Evolutionary conservation across 1,284 basidiomycete genomes (phyloP), one percentile per base, ranked within the genome.

Genomic region (Ganoderma lingzhi): DNA sequence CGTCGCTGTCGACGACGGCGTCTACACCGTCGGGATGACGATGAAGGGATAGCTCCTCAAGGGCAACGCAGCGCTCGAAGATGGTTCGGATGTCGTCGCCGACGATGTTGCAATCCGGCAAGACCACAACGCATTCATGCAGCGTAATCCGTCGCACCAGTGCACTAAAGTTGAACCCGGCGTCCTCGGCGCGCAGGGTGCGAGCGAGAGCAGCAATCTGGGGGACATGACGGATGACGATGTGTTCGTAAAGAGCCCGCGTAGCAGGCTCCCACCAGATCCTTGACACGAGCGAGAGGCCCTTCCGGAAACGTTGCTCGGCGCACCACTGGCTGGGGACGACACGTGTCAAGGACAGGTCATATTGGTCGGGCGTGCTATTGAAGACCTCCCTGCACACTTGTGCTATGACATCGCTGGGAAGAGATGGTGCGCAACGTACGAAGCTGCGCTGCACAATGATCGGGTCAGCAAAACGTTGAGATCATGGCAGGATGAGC

Each of bases 161-260:
- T 0, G 41, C 15, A 17, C 62, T 56, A 3, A 70, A 55, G 44
- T 55, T 19, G 39, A 19, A 17, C 3, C 39, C 41, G 23, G 51
- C 59, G 30, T 42, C 8, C 48, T 51, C 19, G 10, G 35, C 12
- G 3, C 51, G 3, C 37, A 69, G 65, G 15, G 64, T 69, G 6
- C 37, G 28, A 5, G 63, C 60, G 35, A 70, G 69, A 9, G 69
- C 69, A 14, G 59, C 8, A 30, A 67, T 59, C 39, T 70, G 69
- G 30, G 60, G 63, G 60, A 67, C 59, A 12, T 63, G 63, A 12
- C 69, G 59, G 37, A 70, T 35, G 19, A 65, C 60, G 53, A 70
- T 55, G n/a, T 65, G 63, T 10, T 70, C 59, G 60, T 67, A 70
- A 28, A 70, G 63, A 23, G 37, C 32, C 19, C 55, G 32, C 19